These are phyloP conservation scores for Musa acuminata DNA, from an alignment of 176 grass and related monocot species.

Conservation along the genomic window DNA sequence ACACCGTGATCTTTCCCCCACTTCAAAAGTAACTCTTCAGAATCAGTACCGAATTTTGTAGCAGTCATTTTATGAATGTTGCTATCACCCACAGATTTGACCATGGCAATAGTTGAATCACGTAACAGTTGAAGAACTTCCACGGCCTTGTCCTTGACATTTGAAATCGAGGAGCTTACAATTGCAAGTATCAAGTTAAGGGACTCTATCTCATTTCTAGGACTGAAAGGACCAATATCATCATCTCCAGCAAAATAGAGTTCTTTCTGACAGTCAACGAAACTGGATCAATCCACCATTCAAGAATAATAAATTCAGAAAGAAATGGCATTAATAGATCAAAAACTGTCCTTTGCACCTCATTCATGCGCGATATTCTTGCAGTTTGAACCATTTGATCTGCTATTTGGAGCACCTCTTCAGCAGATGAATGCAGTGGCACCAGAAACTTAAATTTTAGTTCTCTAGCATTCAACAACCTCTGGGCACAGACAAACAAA, in stretches of 20 bases:
- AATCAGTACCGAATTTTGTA: slow-evolving; percentile 25
- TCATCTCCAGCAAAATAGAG: slow-evolving; percentile 72
- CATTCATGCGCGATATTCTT: slow-evolving; percentile 50
- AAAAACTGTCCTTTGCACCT: slow-evolving; percentile 38
- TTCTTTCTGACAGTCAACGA: slow-evolving; percentile 51
- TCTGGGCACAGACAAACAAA: slow-evolving; percentile 24
- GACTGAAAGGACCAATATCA: slow-evolving; percentile 59
- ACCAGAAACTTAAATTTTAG: slow-evolving; percentile 41
- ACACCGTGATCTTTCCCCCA: slow-evolving; percentile 76
- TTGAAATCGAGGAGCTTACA: slow-evolving; percentile 30
- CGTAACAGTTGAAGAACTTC: slow-evolving; percentile 40
- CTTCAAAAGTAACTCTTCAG: slow-evolving; percentile 60
- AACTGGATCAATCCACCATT: slow-evolving; percentile 7
- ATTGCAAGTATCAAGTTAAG: slow-evolving; percentile 49
- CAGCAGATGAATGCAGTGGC: slow-evolving; percentile 24
- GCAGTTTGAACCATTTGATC: slow-evolving; percentile 43
- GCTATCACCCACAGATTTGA: slow-evolving; percentile 31
- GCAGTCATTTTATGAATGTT: slow-evolving; percentile 27
- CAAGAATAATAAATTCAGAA: not conserved
- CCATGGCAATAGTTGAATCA: slow-evolving; percentile 34
- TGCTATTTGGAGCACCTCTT: slow-evolving; percentile 32
- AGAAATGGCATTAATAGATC: not conserved
- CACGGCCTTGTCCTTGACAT: slow-evolving; percentile 23
- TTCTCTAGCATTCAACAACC: slow-evolving; percentile 31
- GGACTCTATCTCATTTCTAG: slow-evolving; percentile 82